Evolutionary conservation across 768 basidiomycete species (phyloP), one percentile per base, ranked within the genome.

Genomic region (Fistulinella prunicolor): DNA sequence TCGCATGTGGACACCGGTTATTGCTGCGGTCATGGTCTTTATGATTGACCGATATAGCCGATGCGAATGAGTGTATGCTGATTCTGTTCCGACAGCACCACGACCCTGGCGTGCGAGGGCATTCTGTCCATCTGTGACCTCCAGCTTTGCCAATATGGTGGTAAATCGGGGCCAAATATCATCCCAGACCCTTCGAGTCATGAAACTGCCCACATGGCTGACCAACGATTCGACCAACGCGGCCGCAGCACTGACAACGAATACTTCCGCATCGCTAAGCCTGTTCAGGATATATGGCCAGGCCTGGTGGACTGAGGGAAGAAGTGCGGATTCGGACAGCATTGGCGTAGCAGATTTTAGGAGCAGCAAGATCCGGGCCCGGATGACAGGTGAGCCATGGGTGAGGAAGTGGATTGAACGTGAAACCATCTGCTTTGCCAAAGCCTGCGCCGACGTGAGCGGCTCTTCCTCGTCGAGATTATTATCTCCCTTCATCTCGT

Each of bases 251-350:
- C 79, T 79, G 52, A 93, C 80, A 23, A 98, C 92, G 57, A 82
- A 94, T 0, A 82, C 70, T 61, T 94, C 87, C 0, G 73, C 37
- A 59, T 93, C 90, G 13, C 66, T 62, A 12, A 98, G 73, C 8
- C 95, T 79, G 56, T 92, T 92, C 46, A 98, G 69, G 56, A 99
- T 81, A 65, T 86, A 90, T n/a, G 92, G 91, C 96, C 96, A 99
- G 2, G 89, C 86, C 19, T 79, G 78, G 66, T 98, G 89, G 29
- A 97, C 79, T 5, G 87, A 77, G 2, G 93, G 89, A 34, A 98
- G 77, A 16, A 97, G 77, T 14, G 86, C 81, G 12, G 83, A 80
- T 58, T 85, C 85, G 0, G 77, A 78, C 19, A 84, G 73, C 6
- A 94, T 82, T 0, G 86, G 79, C 4, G 89, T 80, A 2, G 94